Percentiles rank a stretch among this genome's conserved stretches.
Evolutionary conservation across 164 flowering plant species (phyloP).

Genomic region (Tetracentron sinense): DNA sequence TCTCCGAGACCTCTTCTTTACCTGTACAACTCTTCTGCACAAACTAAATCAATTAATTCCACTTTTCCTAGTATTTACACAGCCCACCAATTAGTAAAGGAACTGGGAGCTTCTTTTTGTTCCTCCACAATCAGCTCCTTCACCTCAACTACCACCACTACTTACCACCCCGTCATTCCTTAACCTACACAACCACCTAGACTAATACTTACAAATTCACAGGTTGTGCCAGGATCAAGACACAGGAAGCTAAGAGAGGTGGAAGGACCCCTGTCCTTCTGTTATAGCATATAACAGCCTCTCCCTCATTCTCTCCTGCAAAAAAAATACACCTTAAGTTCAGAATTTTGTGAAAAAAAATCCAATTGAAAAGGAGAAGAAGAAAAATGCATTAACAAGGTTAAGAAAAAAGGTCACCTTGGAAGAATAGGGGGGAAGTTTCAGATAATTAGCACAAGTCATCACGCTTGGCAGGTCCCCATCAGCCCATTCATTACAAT

Average conservation of each 20-base stretch:
- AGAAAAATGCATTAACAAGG: too few species aligned
- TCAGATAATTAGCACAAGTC: conserved; percentile 97
- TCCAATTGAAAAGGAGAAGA: background rate
- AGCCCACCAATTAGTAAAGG: too few species aligned
- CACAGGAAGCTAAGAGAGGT: conserved; percentile 49
- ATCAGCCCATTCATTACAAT: conserved; percentile 44
- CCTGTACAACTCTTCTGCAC: too few species aligned
- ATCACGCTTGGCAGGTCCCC: conserved; percentile 90
- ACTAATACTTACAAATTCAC: conserved; percentile 36
- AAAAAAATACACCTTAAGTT: background rate
- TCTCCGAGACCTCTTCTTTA: too few species aligned
- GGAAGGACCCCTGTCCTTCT: conserved; percentile 96
- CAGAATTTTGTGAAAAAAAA: conserved; percentile 3
- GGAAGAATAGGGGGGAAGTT: conserved; percentile 89
- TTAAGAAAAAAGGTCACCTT: conserved; percentile 42
- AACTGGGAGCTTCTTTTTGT: background rate
- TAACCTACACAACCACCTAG: too few species aligned
- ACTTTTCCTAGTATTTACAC: too few species aligned
- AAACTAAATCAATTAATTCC: too few species aligned
- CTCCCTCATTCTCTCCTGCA: conserved; percentile 88
- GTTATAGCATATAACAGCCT: conserved; percentile 83
- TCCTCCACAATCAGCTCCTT: background rate
- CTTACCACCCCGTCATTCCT: conserved; percentile 6
- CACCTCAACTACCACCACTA: conserved; percentile 1
- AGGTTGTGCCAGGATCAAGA: background rate